Base-by-base conservation (phyloP, 306 rosid genomes). In the Medicago ruthenica region DNA sequence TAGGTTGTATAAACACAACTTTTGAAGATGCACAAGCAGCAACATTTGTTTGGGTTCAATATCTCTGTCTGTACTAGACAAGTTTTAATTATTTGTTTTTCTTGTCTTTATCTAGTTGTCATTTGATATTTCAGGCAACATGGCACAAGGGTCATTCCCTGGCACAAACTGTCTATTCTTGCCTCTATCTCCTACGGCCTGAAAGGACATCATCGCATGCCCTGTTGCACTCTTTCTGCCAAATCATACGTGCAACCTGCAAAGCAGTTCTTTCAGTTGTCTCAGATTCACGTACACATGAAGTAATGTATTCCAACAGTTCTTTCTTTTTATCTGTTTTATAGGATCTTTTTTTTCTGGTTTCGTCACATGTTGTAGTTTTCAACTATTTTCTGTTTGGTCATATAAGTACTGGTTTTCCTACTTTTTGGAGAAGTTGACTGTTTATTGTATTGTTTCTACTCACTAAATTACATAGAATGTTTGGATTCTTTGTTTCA, bases 111-210 rank as follows among this genome's bases (percentile, higher is more conserved):
- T 48, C 77, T 84, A 84, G 62, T 17, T 77, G 47, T 40, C 58
- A 58, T 82, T 73, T 82, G 73, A 74, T 58, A 27, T 85, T 84
- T 85, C 97, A 95, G 98, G 98, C 97, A 20, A 95, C 98, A 83
- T 95, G 98, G 98, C 98, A 95, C 91, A 90, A 85, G 91, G 98
- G 98, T 81, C 98, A 95, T 81, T 90, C 98, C 60, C 81, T 95
- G 90, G 96, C 97, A 31, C 98, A 95, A 80, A 95, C 98, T 76
- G 93, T 95, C 82, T 95, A 90, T 88, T 92, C 98, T 22, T 95
- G 98, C 82, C 87, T 95, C 80, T 95, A 95, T 90, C 97, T 95
- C 87, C 80, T 92, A 48, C 88, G 85, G 80, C 93, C 86, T 40
- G 98, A 91, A 47, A 92, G 98, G 87, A 92, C 96, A 72, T 87